Conservation (phyloP, 2,329 filamentous ascomycete species). For the Cladophialophora psammophila region DNA sequence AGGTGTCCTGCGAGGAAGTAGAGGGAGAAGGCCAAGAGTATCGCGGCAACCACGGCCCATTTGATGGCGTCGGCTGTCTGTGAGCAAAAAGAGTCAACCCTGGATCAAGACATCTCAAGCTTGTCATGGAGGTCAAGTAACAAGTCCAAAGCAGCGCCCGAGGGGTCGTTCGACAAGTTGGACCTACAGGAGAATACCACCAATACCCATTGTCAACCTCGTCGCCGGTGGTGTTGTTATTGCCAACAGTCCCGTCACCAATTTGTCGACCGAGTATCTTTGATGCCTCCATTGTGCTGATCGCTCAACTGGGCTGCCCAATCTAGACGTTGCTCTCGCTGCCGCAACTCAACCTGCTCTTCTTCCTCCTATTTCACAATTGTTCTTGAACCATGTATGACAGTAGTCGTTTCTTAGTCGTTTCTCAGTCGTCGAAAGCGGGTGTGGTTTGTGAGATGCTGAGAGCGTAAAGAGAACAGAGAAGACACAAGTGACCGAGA, state of each 20-base stretch:
- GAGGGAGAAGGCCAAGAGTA: constrained; percentile 65
- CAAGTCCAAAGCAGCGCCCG: neutral
- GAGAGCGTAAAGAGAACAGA: neutral
- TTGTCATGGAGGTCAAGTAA: neutral
- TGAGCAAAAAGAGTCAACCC: constrained; percentile 8
- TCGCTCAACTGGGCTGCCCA: neutral
- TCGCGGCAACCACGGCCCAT: constrained; percentile 71
- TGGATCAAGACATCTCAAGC: neutral
- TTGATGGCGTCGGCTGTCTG: constrained; percentile 72
- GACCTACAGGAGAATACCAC: constrained; percentile 37
- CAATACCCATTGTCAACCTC: constrained; percentile 26
- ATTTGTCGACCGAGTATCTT: constrained; percentile 23
- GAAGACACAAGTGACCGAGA: neutral
- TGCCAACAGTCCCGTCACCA: constrained; percentile 17
- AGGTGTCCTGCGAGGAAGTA: constrained; percentile 73
- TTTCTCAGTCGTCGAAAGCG: neutral
- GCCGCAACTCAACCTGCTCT: neutral
- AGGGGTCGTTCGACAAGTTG: neutral
- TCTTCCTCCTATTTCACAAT: neutral
- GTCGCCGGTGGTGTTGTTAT: neutral
- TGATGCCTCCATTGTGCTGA: constrained; percentile 20
- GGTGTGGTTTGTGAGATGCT: neutral
- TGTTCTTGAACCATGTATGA: neutral
- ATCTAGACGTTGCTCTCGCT: neutral
- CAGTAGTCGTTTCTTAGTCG: neutral